Conservation (phyloP, 768 basidiomycete genomes). For the Dacryopinax primogenitus region DNA sequence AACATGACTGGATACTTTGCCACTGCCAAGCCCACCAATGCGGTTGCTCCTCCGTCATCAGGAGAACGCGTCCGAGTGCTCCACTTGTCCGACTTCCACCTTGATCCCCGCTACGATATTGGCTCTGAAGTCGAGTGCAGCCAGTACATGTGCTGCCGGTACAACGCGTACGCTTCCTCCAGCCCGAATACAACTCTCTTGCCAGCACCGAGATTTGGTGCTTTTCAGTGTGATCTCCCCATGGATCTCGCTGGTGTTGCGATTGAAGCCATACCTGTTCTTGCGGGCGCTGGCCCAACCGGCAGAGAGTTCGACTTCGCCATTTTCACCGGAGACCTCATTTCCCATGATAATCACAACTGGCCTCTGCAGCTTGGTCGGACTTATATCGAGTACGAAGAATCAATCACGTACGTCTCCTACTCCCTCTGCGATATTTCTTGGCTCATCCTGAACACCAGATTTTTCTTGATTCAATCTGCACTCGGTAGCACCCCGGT, state of each 20-base stretch:
- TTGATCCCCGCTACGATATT: neutral
- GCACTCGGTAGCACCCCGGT: conserved; percentile 54
- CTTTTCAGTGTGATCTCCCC: conserved; percentile 51
- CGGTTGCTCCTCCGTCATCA: neutral
- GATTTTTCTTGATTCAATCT: conserved; percentile 25
- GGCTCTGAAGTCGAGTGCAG: neutral
- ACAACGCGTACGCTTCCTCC: conserved; percentile 11
- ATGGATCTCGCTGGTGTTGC: conserved; percentile 46
- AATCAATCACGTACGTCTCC: neutral
- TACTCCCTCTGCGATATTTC: neutral
- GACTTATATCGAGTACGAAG: neutral
- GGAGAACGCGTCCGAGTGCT: neutral
- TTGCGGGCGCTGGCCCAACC: conserved; percentile 45
- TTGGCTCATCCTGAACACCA: neutral
- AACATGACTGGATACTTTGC: conserved; percentile 13
- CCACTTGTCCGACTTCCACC: neutral
- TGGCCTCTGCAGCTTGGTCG: neutral
- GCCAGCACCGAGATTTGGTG: conserved; percentile 57
- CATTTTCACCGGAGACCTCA: conserved; percentile 22
- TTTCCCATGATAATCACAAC: conserved; percentile 15
- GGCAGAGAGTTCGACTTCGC: conserved; percentile 26
- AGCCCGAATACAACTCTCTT: conserved; percentile 41
- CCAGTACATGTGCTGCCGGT: neutral
- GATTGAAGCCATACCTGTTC: conserved; percentile 51
- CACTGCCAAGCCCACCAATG: conserved; percentile 9